These are phyloP conservation scores for Leccinum incarnatum DNA, from an alignment of 768 basidiomycete genomes.

Conservation along the genomic window DNA sequence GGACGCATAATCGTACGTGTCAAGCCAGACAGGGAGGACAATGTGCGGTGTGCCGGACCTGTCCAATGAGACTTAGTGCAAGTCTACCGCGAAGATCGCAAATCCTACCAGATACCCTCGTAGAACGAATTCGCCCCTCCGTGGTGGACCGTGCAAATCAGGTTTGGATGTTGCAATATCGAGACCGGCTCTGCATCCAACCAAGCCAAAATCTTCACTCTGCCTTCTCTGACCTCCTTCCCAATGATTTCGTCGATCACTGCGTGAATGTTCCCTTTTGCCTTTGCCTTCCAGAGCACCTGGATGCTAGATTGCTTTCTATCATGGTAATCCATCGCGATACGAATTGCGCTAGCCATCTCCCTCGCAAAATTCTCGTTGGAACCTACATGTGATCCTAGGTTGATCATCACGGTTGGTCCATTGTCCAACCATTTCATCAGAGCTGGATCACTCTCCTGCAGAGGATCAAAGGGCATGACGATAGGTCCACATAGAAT, in stretches of 20 bases:
- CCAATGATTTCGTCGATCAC: conserved; percentile 1
- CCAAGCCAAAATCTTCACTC: conserved; percentile 11
- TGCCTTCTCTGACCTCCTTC: conserved; percentile 8
- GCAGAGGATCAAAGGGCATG: conserved; percentile 9
- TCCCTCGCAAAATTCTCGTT: not conserved
- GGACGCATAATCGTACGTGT: conserved; percentile 8
- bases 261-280: not conserved
- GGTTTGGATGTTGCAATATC: conserved; percentile 5
- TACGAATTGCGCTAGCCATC: conserved; percentile 6
- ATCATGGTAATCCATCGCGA: conserved; percentile 7
- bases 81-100: not conserved
- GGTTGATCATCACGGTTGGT: conserved; percentile 14
- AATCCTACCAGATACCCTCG: conserved; percentile 1
- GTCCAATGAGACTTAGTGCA: not conserved
- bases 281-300: conserved; percentile 31
- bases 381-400: conserved; percentile 3
- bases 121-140: conserved; percentile 9
- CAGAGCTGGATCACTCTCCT: conserved; percentile 7
- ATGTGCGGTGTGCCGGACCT: conserved; percentile 15
- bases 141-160: conserved; percentile 5
- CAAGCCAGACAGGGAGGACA: conserved; percentile 13
- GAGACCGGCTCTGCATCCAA: conserved; percentile 13
- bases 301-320: not conserved
- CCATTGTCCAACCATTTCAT: conserved; percentile 12
- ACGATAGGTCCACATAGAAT: conserved; percentile 9